Base-by-base conservation (phyloP, 352 stramenopile genomes). In the Achlya hypogyna region DNA sequence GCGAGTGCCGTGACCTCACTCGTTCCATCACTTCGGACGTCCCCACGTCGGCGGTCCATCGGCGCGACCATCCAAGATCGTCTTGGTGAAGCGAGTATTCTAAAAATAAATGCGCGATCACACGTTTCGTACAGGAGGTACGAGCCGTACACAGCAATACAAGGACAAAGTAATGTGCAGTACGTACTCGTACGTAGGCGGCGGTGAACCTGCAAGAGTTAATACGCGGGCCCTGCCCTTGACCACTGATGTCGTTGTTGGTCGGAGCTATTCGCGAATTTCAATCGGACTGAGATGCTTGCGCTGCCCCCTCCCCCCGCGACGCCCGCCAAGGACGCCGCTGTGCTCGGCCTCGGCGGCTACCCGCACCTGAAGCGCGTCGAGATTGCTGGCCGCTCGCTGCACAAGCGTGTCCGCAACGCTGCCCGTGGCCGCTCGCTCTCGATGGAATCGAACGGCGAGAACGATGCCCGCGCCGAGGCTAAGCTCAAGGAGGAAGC, bases 281-380 rank as follows among this genome's bases (percentile, higher is more conserved):
- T 53, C 25, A 22, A 63, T 42, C 27, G 51, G 22, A 20, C 20
- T 51, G 23, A 54, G 23, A 47, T 52, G 67, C 76, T 88, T 63
- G 84, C 81, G 72, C 72, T 92, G 51, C 84, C 84, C 31, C 65
- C 74, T 62, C 77, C 81, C 34, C 81, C 84, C 4, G 60, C 71
- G 62, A 72, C 34, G 52, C 79, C 84, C 66, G 71, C 70, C n/a
- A 72, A 78, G 43, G 79, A 88, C 70, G 73, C 78, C 49, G 76
- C 81, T 58, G 72, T 87, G 29, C 52, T 78, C 23, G 79, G 78
- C 29, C 75, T 91, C 18, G 82, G 84, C 31, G 84, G 84, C 38
- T 91, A 91, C 75, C 86, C 86, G 27, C 64, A 78, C 40, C 79
- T 82, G 53, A 93, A 93, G 79, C 78, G 76, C 60, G 78, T 93